Percentiles rank a stretch among this genome's conserved stretches.
Conservation (phyloP, 2,329 filamentous ascomycete species). For the Botrytis deweyae region DNA sequence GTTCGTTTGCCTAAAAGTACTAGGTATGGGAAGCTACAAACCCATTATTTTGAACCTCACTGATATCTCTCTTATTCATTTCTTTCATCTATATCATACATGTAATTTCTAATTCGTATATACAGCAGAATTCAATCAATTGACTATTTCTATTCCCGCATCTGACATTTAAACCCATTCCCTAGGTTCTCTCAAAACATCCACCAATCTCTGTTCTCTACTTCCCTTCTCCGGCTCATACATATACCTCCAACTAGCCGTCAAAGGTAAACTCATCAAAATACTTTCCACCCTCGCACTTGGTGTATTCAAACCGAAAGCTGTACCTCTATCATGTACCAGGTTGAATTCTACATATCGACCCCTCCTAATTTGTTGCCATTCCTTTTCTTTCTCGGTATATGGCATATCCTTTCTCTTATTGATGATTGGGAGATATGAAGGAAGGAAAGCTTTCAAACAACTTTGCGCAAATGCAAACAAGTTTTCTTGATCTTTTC, state of each 20-base stretch:
- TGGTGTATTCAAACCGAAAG: slow-evolving; percentile 90
- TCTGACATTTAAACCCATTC: slow-evolving; percentile 59
- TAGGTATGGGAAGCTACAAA: background rate
- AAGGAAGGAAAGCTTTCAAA: slow-evolving; percentile 82
- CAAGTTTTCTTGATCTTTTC: slow-evolving; percentile 83
- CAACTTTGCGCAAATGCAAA: slow-evolving; percentile 89
- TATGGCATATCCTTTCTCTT: slow-evolving; percentile 90
- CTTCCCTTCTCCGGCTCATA: slow-evolving; percentile 74
- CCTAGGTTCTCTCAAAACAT: slow-evolving; percentile 64
- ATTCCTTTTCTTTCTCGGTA: slow-evolving; percentile 82
- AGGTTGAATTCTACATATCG: slow-evolving; percentile 98
- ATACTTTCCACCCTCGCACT: slow-evolving; percentile 94
- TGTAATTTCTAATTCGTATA: too few species aligned
- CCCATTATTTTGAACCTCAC: background rate
- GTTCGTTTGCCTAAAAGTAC: background rate
- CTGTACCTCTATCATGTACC: slow-evolving; percentile 91
- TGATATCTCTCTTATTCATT: background rate
- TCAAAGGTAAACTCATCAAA: slow-evolving; percentile 91
- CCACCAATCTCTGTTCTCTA: slow-evolving; percentile 76
- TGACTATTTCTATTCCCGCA: background rate
- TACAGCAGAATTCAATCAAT: background rate
- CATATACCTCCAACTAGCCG: slow-evolving; percentile 96
- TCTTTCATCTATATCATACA: slow-evolving; percentile 1
- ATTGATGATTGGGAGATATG: slow-evolving; percentile 86
- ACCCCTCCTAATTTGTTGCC: slow-evolving; percentile 94